A percentile compares a stretch with the other conserved stretches of the same genome.
Conservation (phyloP, 2,329 filamentous ascomycete species). For the Lecanicillium sp. region DNA sequence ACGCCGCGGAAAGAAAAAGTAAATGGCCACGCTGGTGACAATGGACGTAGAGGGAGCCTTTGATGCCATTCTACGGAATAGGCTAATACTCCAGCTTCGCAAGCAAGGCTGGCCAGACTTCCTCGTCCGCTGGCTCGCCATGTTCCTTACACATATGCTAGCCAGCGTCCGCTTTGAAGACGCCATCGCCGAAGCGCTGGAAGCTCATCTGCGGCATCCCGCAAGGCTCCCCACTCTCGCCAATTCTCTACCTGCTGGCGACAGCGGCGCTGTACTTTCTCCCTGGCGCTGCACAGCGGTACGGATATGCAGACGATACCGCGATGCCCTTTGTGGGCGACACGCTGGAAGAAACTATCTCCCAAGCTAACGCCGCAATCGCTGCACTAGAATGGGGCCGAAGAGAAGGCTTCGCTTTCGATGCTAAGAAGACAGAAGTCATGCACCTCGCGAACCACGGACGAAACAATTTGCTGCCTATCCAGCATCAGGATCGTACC, state of each 20-base stretch:
- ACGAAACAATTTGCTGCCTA: not conserved
- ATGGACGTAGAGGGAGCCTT: constrained; percentile 2
- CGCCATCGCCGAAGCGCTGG: not conserved
- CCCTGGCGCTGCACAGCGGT: constrained; percentile 7
- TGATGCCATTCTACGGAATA: constrained; percentile 4
- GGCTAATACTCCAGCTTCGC: not conserved
- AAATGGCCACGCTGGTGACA: constrained; percentile 1
- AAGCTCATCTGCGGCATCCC: constrained; percentile 1
- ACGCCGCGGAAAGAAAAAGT: not conserved
- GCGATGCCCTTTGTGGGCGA: constrained; percentile 16
- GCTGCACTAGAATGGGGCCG: constrained; percentile 16
- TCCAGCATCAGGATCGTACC: constrained; percentile 5
- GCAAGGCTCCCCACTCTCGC: constrained; percentile 6
- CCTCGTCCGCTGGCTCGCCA: not conserved
- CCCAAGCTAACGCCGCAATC: constrained; percentile 10
- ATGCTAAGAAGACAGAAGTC: constrained; percentile 19
- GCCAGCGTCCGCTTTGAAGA: not conserved
- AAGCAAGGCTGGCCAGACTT: not conserved
- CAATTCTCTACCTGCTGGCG: constrained; percentile 1
- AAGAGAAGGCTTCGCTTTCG: constrained; percentile 18
- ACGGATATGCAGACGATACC: constrained; percentile 19
- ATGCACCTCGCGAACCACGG: constrained; percentile 17
- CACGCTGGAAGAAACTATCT: constrained; percentile 14
- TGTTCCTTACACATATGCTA: not conserved
- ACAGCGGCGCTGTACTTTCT: not conserved